Base-by-base conservation (phyloP, 345 rosid species). In the Geranium brycei region DNA sequence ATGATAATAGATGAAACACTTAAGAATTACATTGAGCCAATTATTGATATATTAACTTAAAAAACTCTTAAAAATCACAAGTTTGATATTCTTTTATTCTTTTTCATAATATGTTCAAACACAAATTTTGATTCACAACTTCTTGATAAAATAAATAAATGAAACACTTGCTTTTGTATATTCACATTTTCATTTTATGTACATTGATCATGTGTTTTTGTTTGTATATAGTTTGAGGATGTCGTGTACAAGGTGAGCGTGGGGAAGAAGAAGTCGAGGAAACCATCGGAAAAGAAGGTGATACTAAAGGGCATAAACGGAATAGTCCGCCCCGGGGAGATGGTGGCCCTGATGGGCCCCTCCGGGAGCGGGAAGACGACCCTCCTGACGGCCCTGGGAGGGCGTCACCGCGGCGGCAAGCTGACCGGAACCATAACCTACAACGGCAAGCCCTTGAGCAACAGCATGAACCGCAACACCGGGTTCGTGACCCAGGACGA, bases 401-500 rank as follows among this genome's bases (percentile, higher is more conserved):
- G 69, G 32, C 19, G 51, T 10, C 41, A 4, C 7, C 35, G 59
- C 17, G 62, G 35, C 19, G 63, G 69, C 19, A 32, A 57, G 17
- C 57, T 68, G 5, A 3, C 19, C 47, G 71, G 66, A 5, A 57
- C 18, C 12, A 55, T 68, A 7, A 32, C 62, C 19, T 68, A 62
- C 61, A 68, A 68, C 56, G 66, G 66, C 7, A 19, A 62, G 16
- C 65, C 71, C 7, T 68, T 68, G 17, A 61, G 61, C 19, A 57
- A 30, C 31, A 1, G 3, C n/a, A 62, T 68, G 19, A 61, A 38
- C 32, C 65, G 71, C 17, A 55, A 19, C 12, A 68, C 61, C 0
- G 71, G 71, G 11, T 68, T 68, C 19, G 66, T 68, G 3, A 19
- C 71, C 12, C 66, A 68, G 12, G 71, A 68, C 17, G 71, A 68